Conservation (phyloP, 2,329 filamentous ascomycete genomes). For the Emmonsia crescens region DNA sequence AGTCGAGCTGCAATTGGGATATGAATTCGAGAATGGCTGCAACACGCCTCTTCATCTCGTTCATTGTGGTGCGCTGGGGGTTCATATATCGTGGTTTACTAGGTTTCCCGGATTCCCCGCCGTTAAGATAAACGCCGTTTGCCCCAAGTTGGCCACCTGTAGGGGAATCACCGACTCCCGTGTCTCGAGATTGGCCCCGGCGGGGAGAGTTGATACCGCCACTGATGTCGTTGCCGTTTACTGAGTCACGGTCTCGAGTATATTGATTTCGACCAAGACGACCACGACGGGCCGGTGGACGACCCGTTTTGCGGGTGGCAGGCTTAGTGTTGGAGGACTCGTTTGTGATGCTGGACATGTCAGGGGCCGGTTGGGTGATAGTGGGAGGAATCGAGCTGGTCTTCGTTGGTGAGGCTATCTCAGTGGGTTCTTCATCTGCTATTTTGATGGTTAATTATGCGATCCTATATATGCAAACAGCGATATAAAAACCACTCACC, state of each 20-base stretch:
- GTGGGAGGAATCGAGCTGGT: slow-evolving; percentile 28
- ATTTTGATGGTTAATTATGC: background rate
- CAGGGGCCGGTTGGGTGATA: slow-evolving; percentile 33
- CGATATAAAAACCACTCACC: slow-evolving; percentile 43
- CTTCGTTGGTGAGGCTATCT: slow-evolving; percentile 48
- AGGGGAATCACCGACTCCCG: slow-evolving; percentile 27
- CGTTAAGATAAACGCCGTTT: slow-evolving; percentile 43
- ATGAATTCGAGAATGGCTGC: slow-evolving; percentile 83
- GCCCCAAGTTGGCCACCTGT: slow-evolving; percentile 21
- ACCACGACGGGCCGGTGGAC: slow-evolving; percentile 55
- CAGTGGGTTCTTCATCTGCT: slow-evolving; percentile 60
- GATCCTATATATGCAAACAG: background rate
- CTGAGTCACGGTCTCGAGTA: slow-evolving; percentile 60
- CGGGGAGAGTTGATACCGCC: slow-evolving; percentile 30
- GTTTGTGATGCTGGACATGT: slow-evolving; percentile 29
- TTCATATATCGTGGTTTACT: slow-evolving; percentile 50
- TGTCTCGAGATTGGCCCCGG: slow-evolving; percentile 30
- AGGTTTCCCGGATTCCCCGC: slow-evolving; percentile 46
- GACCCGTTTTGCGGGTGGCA: slow-evolving; percentile 50
- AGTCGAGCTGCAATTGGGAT: slow-evolving; percentile 74
- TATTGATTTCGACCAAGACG: slow-evolving; percentile 70
- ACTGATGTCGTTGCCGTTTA: slow-evolving; percentile 38
- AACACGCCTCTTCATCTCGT: slow-evolving; percentile 77
- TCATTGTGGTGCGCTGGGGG: slow-evolving; percentile 59
- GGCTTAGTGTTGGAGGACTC: slow-evolving; percentile 26